Conservation (phyloP, 2,329 filamentous ascomycete genomes). For the Aspergillus uvarum region DNA sequence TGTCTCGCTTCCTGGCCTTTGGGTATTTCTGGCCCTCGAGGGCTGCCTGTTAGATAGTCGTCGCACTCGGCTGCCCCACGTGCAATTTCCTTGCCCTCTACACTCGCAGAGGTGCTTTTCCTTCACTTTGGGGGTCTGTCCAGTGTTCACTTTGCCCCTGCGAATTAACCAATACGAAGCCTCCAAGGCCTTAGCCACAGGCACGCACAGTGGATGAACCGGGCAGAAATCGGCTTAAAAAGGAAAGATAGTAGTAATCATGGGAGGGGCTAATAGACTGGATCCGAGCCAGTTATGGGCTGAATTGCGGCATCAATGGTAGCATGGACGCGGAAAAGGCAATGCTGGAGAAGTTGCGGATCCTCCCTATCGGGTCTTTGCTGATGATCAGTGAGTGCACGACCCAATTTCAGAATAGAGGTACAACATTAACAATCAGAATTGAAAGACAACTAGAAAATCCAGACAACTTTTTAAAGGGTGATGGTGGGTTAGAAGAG, state of each 20-base stretch:
- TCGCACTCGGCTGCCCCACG: background rate
- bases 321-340: slow-evolving; percentile 25
- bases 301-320: slow-evolving; percentile 20
- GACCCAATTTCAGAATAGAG: slow-evolving; percentile 11
- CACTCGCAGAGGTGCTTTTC: background rate
- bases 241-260: slow-evolving; percentile 7
- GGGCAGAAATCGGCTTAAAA: slow-evolving; percentile 9
- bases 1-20: slow-evolving; percentile 2
- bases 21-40: background rate
- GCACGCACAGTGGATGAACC: slow-evolving; percentile 4
- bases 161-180: slow-evolving; percentile 9
- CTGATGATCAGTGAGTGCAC: slow-evolving; percentile 13
- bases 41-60: background rate
- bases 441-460: slow-evolving; percentile 2
- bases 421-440: slow-evolving; percentile 13
- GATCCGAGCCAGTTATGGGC: slow-evolving; percentile 19
- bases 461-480: background rate
- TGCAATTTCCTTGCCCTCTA: background rate
- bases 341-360: slow-evolving; percentile 23
- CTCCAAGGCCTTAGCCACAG: slow-evolving; percentile 6
- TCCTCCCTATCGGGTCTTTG: slow-evolving; percentile 13
- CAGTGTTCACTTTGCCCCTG: background rate
- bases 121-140: background rate
- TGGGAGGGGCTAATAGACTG: slow-evolving; percentile 20
- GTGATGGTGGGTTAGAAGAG: background rate